phyloP scores from a whole-genome alignment of 176 grass and related monocot genomes.

The Lolium perenne region DNA sequence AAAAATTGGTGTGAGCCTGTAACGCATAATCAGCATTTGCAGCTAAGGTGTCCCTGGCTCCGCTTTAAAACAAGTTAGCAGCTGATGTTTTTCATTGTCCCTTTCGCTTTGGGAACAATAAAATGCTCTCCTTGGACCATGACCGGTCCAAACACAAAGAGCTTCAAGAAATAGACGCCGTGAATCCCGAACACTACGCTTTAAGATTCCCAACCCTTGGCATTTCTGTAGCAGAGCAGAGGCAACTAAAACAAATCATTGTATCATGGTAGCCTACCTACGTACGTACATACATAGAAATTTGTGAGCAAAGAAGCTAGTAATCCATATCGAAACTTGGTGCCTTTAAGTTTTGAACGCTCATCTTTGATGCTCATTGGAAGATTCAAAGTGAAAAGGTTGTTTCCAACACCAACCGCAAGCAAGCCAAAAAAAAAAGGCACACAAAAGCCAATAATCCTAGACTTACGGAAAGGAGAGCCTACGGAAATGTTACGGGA shows the following conservation, averaged over 20 bases:
- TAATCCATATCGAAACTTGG: slow-evolving; percentile 41
- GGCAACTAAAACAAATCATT: slow-evolving; percentile 50
- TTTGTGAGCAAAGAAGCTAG: slow-evolving; percentile 50
- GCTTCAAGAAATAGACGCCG: slow-evolving; percentile 32
- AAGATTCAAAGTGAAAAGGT: slow-evolving; percentile 69
- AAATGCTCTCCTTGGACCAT: slow-evolving; percentile 57
- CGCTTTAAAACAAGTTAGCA: slow-evolving; percentile 47
- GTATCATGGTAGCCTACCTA: slow-evolving; percentile 9
- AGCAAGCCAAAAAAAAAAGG: slow-evolving; percentile 41
- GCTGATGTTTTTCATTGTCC: slow-evolving; percentile 7
- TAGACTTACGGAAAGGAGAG: too few species aligned
- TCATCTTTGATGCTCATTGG: slow-evolving; percentile 54
- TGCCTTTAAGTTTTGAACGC: slow-evolving; percentile 61
- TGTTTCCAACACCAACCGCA: slow-evolving; percentile 44
- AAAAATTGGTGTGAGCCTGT: not conserved
- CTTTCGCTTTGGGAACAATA: slow-evolving; percentile 52
- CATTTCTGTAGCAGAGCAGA: slow-evolving; percentile 17
- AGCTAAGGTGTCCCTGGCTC: slow-evolving; percentile 36
- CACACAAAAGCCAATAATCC: slow-evolving; percentile 8
- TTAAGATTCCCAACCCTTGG: slow-evolving; percentile 56
- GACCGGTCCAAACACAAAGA: slow-evolving; percentile 45
- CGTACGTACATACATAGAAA: slow-evolving; percentile 36
- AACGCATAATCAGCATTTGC: slow-evolving; percentile 25
- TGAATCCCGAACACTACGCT: slow-evolving; percentile 41
- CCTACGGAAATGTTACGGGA: too few species aligned